Evolutionary conservation across 306 rosid genomes (phyloP), one percentile per base, ranked within the genome.

Genomic region (Elaeagnus macrophylla): DNA sequence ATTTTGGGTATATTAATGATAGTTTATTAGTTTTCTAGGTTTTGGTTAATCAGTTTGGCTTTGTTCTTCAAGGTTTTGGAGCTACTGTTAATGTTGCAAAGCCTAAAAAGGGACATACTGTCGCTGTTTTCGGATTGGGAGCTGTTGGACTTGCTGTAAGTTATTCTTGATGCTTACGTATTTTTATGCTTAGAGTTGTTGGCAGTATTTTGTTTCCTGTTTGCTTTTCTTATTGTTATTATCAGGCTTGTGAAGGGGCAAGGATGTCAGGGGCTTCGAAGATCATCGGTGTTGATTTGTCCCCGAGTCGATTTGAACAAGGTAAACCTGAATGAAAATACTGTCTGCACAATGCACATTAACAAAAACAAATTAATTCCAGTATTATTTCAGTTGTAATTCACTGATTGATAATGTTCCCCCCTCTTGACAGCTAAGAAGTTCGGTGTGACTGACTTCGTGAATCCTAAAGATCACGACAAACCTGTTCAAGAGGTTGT

Each of bases 71-170:
- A 89, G 97, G 97, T 65, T 72, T 81, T 51, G 97, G 97, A 56
- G 97, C 97, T 10, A 77, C 95, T 48, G 3, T 89, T 52, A 89
- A 89, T 65, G 97, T 89, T 59, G 97, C 97, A 25, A 89, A 81
- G 56, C 97, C 97, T 0, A 76, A 79, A 41, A 79, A 79, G 9
- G 95, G 95, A n/a, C 75, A 82, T 35, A 68, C 94, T 38, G 88
- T 89, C 57, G 97, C 95, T 15, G 45, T 90, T 42, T 90, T 90
- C 25, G 95, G 97, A 52, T 75, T 86, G 39, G 97, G 97, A 14
- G 97, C 95, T 46, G 94, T 89, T 58, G 97, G 97, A 36, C 94
- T 89, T 55, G 85, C 95, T 32, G 97, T 86, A 72, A 79, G 95
- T 63, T 59, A 7, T 39, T 12, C 66, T 25, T 37, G 6, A 25